These are phyloP conservation scores for Ballota nigra DNA, from an alignment of 257 asterid genomes.

Conservation along the genomic window DNA sequence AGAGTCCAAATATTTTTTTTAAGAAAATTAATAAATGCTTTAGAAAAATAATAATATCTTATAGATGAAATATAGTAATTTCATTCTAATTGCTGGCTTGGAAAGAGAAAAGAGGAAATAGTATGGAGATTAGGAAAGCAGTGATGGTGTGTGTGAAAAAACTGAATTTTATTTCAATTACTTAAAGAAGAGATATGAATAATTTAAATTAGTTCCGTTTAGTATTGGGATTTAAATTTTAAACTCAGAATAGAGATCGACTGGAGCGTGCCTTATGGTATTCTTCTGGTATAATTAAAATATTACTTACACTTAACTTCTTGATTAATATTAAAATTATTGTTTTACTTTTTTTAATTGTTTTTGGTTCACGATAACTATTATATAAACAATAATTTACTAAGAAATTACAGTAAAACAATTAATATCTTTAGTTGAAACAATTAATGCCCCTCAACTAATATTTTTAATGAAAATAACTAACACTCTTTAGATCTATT, in stretches of 20 bases:
- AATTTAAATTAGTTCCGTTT: not conserved
- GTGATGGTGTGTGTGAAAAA: not conserved
- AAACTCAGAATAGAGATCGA: not conserved
- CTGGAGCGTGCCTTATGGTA: not conserved
- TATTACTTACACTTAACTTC: too few relatives aligned
- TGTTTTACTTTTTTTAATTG: too few relatives aligned
- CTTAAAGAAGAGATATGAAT: not conserved
- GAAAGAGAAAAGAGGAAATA: not conserved
- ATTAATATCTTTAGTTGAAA: too few relatives aligned
- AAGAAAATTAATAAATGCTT: too few relatives aligned
- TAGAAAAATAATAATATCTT: not conserved
- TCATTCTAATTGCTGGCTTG: not conserved
- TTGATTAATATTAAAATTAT: too few relatives aligned
- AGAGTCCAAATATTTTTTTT: not conserved
- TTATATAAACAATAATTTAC: too few relatives aligned
- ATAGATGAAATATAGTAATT: not conserved
- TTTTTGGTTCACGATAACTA: too few relatives aligned
- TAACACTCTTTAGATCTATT: too few relatives aligned
- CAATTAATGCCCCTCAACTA: too few relatives aligned
- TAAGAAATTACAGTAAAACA: too few relatives aligned
- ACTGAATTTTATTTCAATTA: not conserved
- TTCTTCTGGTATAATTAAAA: too few relatives aligned
- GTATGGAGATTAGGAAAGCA: not conserved
- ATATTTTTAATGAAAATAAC: too few relatives aligned
- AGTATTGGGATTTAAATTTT: not conserved